phyloP scores from a whole-genome alignment of 2,329 filamentous ascomycete species.

The Aspergillus luchuensis region DNA sequence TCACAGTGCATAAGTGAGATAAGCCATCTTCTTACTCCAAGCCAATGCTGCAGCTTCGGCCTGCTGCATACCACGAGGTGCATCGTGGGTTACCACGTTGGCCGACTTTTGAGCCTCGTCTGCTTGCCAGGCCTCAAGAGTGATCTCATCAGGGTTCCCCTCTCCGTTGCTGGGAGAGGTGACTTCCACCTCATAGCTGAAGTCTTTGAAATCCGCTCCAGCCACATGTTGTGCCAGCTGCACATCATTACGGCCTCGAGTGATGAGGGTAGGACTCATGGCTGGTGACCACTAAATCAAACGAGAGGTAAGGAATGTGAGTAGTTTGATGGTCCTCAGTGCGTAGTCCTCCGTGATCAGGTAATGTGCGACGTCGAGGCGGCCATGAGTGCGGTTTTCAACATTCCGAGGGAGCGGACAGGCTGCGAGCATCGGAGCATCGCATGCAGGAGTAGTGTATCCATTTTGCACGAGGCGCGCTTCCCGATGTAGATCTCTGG shows the following conservation, averaged over 20 bases:
- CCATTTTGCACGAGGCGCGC: background rate
- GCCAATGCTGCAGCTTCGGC: constrained; percentile 1
- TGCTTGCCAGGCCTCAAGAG: background rate
- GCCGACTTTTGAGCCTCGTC: background rate
- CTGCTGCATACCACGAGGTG: constrained; percentile 14
- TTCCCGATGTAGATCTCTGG: background rate
- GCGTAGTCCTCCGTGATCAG: background rate
- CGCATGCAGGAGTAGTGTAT: background rate
- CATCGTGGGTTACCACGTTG: constrained; percentile 11
- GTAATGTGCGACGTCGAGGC: background rate
- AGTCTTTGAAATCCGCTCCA: constrained; percentile 8
- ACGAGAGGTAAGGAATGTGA: background rate
- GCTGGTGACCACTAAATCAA: background rate
- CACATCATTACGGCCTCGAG: constrained; percentile 13
- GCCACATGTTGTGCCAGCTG: constrained; percentile 11
- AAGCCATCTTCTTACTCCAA: background rate
- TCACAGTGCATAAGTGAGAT: background rate
- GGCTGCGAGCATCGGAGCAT: background rate
- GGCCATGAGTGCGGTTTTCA: background rate
- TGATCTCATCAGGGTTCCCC: constrained; percentile 6
- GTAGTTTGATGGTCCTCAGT: no score
- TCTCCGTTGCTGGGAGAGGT: background rate
- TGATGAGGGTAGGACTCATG: constrained; percentile 9
- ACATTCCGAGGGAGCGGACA: background rate
- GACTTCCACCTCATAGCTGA: constrained; percentile 8